Conservation (phyloP, 1,284 basidiomycete genomes). For the Tylopilus sp. region DNA sequence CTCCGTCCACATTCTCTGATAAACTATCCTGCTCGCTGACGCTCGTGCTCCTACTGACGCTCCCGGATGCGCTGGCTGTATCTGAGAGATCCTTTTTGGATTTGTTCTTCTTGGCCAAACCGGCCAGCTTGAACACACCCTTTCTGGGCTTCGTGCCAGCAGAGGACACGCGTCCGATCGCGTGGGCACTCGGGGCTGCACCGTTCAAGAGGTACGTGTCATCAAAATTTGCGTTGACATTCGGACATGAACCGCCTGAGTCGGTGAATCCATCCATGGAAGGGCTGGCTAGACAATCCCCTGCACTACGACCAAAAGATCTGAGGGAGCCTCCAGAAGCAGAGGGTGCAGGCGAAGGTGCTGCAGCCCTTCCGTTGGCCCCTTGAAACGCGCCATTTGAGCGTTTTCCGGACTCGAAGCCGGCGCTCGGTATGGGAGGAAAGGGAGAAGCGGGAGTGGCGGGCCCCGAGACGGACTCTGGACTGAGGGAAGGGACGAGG, state of each 20-base stretch:
- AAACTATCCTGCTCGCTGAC: slow-evolving; percentile 10
- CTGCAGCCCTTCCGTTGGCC: slow-evolving; percentile 4
- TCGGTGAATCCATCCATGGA: slow-evolving; percentile 32
- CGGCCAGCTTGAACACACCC: slow-evolving; percentile 27
- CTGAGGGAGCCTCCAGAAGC: slow-evolving; percentile 34
- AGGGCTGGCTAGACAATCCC: slow-evolving; percentile 21
- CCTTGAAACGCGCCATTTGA: background rate
- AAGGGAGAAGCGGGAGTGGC: slow-evolving; percentile 39
- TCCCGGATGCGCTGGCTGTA: slow-evolving; percentile 10
- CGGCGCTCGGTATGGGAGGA: slow-evolving; percentile 1
- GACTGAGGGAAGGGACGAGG: slow-evolving; percentile 42
- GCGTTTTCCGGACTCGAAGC: slow-evolving; percentile 15
- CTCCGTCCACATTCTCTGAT: slow-evolving; percentile 40
- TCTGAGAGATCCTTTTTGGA: slow-evolving; percentile 40
- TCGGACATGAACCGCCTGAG: slow-evolving; percentile 25
- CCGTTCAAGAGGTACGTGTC: slow-evolving; percentile 16
- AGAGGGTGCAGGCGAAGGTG: slow-evolving; percentile 21
- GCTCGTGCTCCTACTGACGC: slow-evolving; percentile 13
- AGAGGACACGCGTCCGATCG: slow-evolving; percentile 9
- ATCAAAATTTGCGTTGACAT: slow-evolving; percentile 1
- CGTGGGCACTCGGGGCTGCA: slow-evolving; percentile 16
- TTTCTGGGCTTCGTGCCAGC: slow-evolving; percentile 23
- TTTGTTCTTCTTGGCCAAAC: slow-evolving; percentile 25
- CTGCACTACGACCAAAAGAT: slow-evolving; percentile 11
- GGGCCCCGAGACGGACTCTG: slow-evolving; percentile 33